Percentiles rank a stretch among this genome's conserved stretches.
phyloP scores from a whole-genome alignment of 495 filamentous ascomycete species.

The Daldinia caldariorum region DNA sequence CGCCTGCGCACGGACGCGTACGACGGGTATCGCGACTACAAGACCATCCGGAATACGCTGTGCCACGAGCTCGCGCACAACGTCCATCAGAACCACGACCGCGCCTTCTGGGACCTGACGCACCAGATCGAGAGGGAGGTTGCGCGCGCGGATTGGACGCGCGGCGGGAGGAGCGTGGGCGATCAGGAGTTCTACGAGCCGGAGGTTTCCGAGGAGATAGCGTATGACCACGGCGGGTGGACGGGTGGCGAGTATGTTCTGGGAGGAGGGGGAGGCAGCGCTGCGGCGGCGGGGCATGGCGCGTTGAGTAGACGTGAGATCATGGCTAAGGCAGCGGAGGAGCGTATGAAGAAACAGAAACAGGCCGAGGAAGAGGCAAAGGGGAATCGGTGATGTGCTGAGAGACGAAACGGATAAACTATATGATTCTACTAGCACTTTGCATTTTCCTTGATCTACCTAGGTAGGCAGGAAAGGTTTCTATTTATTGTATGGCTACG shows the following conservation, averaged over 20 bases:
- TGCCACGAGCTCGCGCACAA: conserved; percentile 97
- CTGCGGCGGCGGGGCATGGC: conserved; percentile 24
- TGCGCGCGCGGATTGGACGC: conserved; percentile 76
- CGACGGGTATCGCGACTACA: conserved; percentile 93
- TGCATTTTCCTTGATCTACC: not conserved
- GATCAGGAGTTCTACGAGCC: conserved; percentile 75
- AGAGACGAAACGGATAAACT: not conserved
- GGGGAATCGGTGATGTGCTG: not conserved
- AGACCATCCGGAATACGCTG: conserved; percentile 86
- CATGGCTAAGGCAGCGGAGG: conserved; percentile 78
- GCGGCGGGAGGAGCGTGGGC: conserved; percentile 70
- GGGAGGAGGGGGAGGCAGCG: conserved; percentile 61
- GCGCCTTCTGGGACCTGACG: conserved; percentile 87
- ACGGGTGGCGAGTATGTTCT: conserved; percentile 87
- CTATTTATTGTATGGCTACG: conserved; percentile 19
- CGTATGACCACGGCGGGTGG: conserved; percentile 85
- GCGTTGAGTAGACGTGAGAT: conserved; percentile 69
- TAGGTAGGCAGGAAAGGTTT: not conserved
- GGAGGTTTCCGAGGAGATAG: conserved; percentile 64
- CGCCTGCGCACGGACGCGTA: conserved; percentile 90
- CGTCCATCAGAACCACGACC: conserved; percentile 83
- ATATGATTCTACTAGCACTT: not conserved
- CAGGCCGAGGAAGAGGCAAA: conserved; percentile 47
- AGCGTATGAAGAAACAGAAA: conserved; percentile 69
- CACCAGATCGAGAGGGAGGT: conserved; percentile 89